Evolutionary conservation across 441 rosid species (phyloP).

Genomic region (Brassica balearica): DNA sequence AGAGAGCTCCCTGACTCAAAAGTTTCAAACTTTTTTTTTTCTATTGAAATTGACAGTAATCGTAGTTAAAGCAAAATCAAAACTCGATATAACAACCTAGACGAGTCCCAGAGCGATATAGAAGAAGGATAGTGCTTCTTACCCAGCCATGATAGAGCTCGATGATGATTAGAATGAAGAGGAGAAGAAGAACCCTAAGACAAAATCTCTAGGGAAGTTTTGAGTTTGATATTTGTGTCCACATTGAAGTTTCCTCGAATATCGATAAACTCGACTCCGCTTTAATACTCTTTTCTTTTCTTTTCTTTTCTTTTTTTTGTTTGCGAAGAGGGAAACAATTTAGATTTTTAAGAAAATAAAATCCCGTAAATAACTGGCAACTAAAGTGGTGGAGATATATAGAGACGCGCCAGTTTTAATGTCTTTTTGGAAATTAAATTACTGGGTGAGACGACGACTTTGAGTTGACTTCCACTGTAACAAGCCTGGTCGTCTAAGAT

Average conservation of each 20-base stretch:
- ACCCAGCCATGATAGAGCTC: constrained; percentile 65
- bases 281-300: constrained; percentile 27
- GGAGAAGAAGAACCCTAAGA: constrained; percentile 34
- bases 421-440: constrained; percentile 5
- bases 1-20: background rate
- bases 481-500: no score
- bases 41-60: background rate
- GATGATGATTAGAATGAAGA: constrained; percentile 29
- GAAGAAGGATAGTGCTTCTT: constrained; percentile 37
- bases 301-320: background rate
- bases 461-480: constrained; percentile 27
- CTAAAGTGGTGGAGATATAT: background rate
- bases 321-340: constrained; percentile 17
- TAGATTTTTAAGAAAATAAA: constrained; percentile 24
- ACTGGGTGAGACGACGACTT: constrained; percentile 23
- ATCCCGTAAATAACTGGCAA: constrained; percentile 31
- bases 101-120: background rate
- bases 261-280: constrained; percentile 24
- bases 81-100: background rate
- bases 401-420: constrained; percentile 28
- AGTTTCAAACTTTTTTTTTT: background rate
- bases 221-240: constrained; percentile 2
- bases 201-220: constrained; percentile 9
- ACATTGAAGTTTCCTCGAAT: constrained; percentile 1
- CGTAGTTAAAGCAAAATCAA: background rate